phyloP scores from a whole-genome alignment of 73 alveolate species.

The Blepharisma japonicum region DNA sequence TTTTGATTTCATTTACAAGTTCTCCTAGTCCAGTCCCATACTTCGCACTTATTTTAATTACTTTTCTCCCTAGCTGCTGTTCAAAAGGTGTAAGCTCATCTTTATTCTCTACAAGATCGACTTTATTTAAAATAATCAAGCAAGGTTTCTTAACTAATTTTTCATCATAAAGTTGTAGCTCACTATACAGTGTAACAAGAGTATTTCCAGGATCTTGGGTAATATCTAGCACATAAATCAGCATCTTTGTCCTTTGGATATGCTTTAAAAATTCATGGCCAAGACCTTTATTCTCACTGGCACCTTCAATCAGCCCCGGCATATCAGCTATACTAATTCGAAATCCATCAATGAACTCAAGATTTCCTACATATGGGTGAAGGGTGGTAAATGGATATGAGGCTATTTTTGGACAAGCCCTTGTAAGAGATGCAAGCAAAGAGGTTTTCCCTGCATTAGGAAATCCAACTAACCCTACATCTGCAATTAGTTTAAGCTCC shows the following conservation, averaged over 20 bases:
- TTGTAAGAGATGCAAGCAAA: slow-evolving; percentile 39
- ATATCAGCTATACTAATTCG: slow-evolving; percentile 83
- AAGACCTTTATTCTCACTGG: slow-evolving; percentile 83
- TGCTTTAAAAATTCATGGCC: slow-evolving; percentile 91
- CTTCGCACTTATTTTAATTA: too few relatives aligned
- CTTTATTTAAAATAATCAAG: slow-evolving; percentile 45
- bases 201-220: slow-evolving; percentile 33
- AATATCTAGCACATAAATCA: slow-evolving; percentile 43
- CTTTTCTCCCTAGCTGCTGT: too few relatives aligned
- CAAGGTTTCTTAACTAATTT: slow-evolving; percentile 46
- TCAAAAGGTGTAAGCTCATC: too few relatives aligned
- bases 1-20: too few relatives aligned
- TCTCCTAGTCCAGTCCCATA: too few relatives aligned
- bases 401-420: slow-evolving; percentile 96
- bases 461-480: slow-evolving; percentile 89
- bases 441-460: too few relatives aligned
- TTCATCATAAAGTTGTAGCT: slow-evolving; percentile 39
- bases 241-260: slow-evolving; percentile 82
- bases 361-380: slow-evolving; percentile 72
- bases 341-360: slow-evolving; percentile 77
- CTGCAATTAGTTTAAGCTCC: slow-evolving; percentile 85
- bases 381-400: slow-evolving; percentile 97
- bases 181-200: slow-evolving; percentile 43
- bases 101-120: slow-evolving; percentile 19
- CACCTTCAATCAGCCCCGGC: slow-evolving; percentile 95